Conservation (phyloP, 768 basidiomycete species). For the Leccinum barrowsii region DNA sequence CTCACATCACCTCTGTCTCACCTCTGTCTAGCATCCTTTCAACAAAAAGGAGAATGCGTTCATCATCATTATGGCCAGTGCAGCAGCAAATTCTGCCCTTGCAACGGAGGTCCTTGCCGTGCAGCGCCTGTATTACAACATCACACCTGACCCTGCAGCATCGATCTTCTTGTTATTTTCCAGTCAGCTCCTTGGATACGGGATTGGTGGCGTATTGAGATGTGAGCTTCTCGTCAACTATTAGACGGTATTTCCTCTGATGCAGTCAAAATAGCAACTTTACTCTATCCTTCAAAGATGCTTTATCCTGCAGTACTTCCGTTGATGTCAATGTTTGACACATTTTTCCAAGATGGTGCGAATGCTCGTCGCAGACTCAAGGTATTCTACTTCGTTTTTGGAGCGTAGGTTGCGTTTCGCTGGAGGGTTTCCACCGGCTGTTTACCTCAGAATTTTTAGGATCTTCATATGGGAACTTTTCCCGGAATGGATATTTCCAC, state of each 20-base stretch:
- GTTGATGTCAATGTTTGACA: constrained; percentile 26
- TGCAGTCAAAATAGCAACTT: constrained; percentile 13
- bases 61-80: constrained; percentile 54
- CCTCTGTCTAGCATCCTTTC: constrained; percentile 43
- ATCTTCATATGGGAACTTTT: constrained; percentile 32
- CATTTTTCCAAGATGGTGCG: constrained; percentile 40
- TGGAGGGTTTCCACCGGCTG: neutral
- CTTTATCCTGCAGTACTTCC: constrained; percentile 36
- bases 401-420: constrained; percentile 31
- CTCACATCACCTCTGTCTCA: neutral
- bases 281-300: constrained; percentile 46
- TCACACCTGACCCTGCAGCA: constrained; percentile 42
- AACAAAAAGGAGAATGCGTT: constrained; percentile 61
- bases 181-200: constrained; percentile 43
- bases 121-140: constrained; percentile 51
- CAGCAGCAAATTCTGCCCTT: constrained; percentile 51
- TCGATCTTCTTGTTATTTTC: constrained; percentile 43
- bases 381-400: constrained; percentile 23
- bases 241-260: neutral
- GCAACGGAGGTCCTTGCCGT: constrained; percentile 54
- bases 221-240: constrained; percentile 25
- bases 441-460: constrained; percentile 27
- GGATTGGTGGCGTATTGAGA: constrained; percentile 51
- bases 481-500: constrained; percentile 45
- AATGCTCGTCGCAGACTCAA: constrained; percentile 40